Base-by-base conservation (phyloP, 805 yeast species). In the Metschnikowia proteae region DNA sequence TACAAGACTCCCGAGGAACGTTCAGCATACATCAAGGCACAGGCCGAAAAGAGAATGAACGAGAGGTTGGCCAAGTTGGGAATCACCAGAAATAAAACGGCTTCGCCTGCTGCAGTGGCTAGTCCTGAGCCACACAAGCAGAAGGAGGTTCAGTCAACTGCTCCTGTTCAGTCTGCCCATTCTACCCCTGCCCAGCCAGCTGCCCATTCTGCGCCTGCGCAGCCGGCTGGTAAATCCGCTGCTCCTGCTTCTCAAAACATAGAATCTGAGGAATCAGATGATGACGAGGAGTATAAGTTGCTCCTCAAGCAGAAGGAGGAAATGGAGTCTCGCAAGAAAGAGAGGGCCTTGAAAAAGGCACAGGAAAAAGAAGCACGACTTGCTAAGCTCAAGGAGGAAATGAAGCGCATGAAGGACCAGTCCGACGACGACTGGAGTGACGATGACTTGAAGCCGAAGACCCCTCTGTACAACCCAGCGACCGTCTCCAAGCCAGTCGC, bases 31-130 rank as follows among this genome's bases (percentile, higher is more conserved):
- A 82, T 88, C 46, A 89, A 88, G 64, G 92, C 89, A 13, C 92
- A 87, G 60, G 78, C 79, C 1, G 82, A 83, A 59, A 71, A 71
- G 65, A 79, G 87, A 66, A 89, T 90, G 97, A 83, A 82, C 52
- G 96, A 87, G 59, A 76, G 89, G 58, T 74, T 89, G 59, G 96
- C 95, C 3, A 86, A 83, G 53, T 74, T 89, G 49, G 96, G 96
- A 3, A 78, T 88, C 50, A 68, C 75, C 23, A 71, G 81, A 61
- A 67, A 69, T 49, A 62, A 61, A 52, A 30, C 25, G 53, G 17
- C 17, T 17, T 17, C 17, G 17, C 57, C 10, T 2, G 11, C 32
- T 26, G 23, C 11, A 30, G 47, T 17, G 28, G 31, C 32, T 9
- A 40, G 43, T 13, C 36, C 28, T 28, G 29, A 42, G 57, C 9